Evolutionary conservation across 2,329 filamentous ascomycete genomes (phyloP).

Genomic region (Ascochyta lentis): DNA sequence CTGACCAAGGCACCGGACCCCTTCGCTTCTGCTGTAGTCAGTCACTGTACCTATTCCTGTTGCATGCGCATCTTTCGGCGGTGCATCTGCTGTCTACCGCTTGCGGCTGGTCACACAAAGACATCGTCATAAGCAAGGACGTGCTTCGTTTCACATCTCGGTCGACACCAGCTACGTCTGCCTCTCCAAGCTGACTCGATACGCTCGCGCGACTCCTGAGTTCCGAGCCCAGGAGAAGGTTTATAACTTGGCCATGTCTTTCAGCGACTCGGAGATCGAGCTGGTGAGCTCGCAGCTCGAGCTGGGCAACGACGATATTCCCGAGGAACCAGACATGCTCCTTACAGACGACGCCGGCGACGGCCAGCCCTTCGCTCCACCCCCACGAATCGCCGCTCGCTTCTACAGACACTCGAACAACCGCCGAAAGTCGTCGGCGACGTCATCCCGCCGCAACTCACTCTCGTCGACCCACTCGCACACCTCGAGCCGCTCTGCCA

Average conservation of each 20-base stretch:
- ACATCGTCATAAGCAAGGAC: constrained; percentile 29
- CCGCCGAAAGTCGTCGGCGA: constrained; percentile 76
- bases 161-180: constrained; percentile 20
- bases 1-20: constrained; percentile 19
- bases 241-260: constrained; percentile 32
- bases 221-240: background rate
- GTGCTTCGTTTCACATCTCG: constrained; percentile 42
- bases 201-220: constrained; percentile 29
- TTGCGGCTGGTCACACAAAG: constrained; percentile 29
- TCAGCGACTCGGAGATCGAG: constrained; percentile 44
- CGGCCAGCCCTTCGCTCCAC: constrained; percentile 64
- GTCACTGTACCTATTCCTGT: constrained; percentile 21
- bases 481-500: constrained; percentile 66
- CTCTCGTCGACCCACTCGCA: constrained; percentile 78
- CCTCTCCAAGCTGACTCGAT: constrained; percentile 23
- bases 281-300: constrained; percentile 38
- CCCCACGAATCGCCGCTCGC: constrained; percentile 77
- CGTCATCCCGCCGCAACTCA: constrained; percentile 80
- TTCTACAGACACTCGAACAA: constrained; percentile 72
- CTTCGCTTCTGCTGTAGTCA: constrained; percentile 29
- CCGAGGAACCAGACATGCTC: constrained; percentile 51
- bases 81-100: constrained; percentile 21
- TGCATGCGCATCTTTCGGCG: constrained; percentile 20
- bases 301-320: constrained; percentile 48
- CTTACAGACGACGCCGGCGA: constrained; percentile 49